Percentiles rank a stretch among this genome's conserved stretches.
phyloP scores from a whole-genome alignment of 2,329 filamentous ascomycete genomes.

The Trichoderma afroharzianum region DNA sequence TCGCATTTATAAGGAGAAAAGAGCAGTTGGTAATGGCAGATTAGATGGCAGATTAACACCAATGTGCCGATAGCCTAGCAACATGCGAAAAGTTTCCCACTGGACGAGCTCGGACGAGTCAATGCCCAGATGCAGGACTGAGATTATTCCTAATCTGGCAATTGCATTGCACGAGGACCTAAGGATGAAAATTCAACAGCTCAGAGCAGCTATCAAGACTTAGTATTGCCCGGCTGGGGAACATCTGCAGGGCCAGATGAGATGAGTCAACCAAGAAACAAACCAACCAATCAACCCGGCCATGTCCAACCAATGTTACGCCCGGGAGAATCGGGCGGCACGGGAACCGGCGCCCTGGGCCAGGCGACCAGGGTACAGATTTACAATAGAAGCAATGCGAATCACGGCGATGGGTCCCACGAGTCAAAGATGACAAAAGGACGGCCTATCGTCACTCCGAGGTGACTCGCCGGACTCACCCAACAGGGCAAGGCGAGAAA shows the following conservation, averaged over 20 bases:
- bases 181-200: neutral
- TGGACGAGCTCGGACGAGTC: neutral
- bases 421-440: neutral
- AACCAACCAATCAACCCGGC: neutral
- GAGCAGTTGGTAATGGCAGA: neutral
- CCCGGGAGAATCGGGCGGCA: neutral
- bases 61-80: neutral
- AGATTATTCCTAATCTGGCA: neutral
- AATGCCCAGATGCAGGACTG: neutral
- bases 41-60: neutral
- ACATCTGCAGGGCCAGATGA: neutral
- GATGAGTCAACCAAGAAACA: neutral
- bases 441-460: slow-evolving; percentile 10
- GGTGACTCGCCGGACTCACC: slow-evolving; percentile 1
- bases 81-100: neutral
- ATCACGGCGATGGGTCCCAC: neutral
- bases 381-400: neutral
- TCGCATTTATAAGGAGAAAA: neutral
- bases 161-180: neutral
- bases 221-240: neutral
- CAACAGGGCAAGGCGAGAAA: neutral
- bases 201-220: neutral
- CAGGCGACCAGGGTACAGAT: neutral
- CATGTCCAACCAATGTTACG: neutral
- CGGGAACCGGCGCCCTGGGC: neutral